Evolutionary conservation across 129 eudicot genomes (phyloP), one percentile per base, ranked within the genome.

Genomic region (Centaurea solstitialis): DNA sequence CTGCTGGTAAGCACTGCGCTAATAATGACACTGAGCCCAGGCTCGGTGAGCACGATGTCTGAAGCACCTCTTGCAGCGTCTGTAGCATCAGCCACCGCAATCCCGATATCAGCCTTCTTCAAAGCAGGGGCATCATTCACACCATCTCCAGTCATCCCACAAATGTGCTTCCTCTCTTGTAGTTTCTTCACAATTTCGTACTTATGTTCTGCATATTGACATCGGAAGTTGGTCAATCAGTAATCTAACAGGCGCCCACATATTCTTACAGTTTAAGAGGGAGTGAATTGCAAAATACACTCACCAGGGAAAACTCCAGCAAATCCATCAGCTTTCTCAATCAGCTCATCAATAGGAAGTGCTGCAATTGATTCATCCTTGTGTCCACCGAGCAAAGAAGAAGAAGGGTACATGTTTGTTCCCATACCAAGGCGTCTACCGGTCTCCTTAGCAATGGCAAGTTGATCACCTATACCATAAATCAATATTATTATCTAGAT

Each of bases 1-100:
- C 93, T 77, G 65, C 93, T 90, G 45, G 93, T 90, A 65, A 90
- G 82, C 50, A 90, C 92, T 7, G 94, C 94, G 75, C 94, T 90
- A 23, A 90, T 88, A 10, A 90, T 90, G 15, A 90, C 92, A 77
- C 90, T 88, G 33, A 88, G 92, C 0, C 94, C 92, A 1, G 94
- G 92, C 62, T 90, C 90, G 9, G 92, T 90, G 26, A 90, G 87
- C 76, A 90, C 94, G 38, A 90, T 90, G 66, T 90, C 94, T 43
- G 94, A 88, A 86, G 94, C 97, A 75, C 97, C 81, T 82, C 97
- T 75, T 62, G 97, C 94, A 28, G 97, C 97, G 80, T 92, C 97
- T 3, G 97, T 92, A 9, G 97, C 97, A 86, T 92, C 94, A 68
- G 93, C 91, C 62, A 91, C 97, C 1, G 97, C 93, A 67, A 91